Base-by-base conservation (phyloP, 306 rosid species). In the Alnus rubra region DNA sequence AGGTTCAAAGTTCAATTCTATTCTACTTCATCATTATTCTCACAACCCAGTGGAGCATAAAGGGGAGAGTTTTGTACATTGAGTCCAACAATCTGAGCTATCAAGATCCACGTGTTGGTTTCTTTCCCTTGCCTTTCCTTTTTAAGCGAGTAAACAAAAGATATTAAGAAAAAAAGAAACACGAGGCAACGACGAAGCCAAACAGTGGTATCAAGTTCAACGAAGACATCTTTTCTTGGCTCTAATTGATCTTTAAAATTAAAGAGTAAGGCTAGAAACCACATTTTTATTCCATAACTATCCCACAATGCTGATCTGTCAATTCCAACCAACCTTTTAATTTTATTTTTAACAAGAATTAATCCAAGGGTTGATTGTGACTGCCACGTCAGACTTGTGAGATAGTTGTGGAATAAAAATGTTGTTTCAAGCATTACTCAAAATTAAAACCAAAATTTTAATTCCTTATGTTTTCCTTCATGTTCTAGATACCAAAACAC, bases 191-290 rank as follows among this genome's bases (percentile, higher is more conserved):
- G 44, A 76, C 3, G 49, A 53, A 68, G 65, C 76, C 63, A n/a
- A 73, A 44, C 56, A 48, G 58, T 65, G 71, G 28, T 13, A 58
- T 42, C 58, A 42, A 82, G 70, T 65, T 63, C 74, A 45, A 18
- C 7, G 45, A 4, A 42, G 45, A 42, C 44, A 42, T 42, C 45
- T 42, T 42, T 42, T 42, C 45, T 42, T 42, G 45, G 45, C 45
- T 42, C 45, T 42, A 42, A 42, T 42, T 42, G 45, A 42, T 42
- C 45, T 7, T 5, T 4, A 42, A 42, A 42, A 42, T 42, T 42
- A 42, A 42, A 42, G 45, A 42, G 45, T 42, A 42, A 42, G 4
- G 8, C 45, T 42, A 42, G 45, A 42, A 42, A 42, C 45, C 5
- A 42, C 2, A 33, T 33, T 33, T 33, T 33, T 33, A 33, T 33